Base-by-base conservation (phyloP, 495 filamentous ascomycete genomes). In the Thermochaetoides thermophila region DNA sequence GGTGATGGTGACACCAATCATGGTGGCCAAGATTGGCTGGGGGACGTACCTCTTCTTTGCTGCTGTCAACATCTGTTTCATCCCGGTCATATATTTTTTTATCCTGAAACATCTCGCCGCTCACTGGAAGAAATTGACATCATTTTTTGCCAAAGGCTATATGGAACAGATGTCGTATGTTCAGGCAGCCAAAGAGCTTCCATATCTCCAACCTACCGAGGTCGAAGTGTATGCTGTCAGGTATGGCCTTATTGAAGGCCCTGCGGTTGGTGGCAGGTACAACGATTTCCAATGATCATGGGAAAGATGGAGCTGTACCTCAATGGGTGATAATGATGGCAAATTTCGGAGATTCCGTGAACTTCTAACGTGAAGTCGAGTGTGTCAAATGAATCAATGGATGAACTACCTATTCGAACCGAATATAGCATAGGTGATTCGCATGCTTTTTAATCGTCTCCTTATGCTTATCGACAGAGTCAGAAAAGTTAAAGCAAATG, bases 21-120 rank as follows among this genome's bases (percentile, higher is more conserved):
- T 83, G 71, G 55, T 84, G 17, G 42, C 57, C 27, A 59, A 63
- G 32, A 82, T 83, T 34, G 50, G 63, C 31, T 87, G 79, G 79
- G 71, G 76, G 7, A 82, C 77, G 0, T 87, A 85, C 51, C 63
- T 84, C 22, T 80, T 85, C 68, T 85, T 84, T 49, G 78, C 78
- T 5, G 53, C 59, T 22, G 56, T 79, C 42, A 85, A 86, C 55
- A 73, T 66, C 30, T 56, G 56, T 42, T 82, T 84, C 63, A 51
- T 85, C 12, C 79, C 81, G 1, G 48, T 77, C 39, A 77, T 85
- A 55, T 82, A 69, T 55, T 72, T 83, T 57, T 80, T 78, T 83
- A 81, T 51, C 78, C 80, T 5, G 79, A 83, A 59, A 83, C 77
- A 1, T 68, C 69, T 3, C 55, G 63, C 23, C 73, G 80, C 32